These are phyloP conservation scores for Tetrapisispora fleetii DNA, from an alignment of 805 yeast species.

Conservation along the genomic window DNA sequence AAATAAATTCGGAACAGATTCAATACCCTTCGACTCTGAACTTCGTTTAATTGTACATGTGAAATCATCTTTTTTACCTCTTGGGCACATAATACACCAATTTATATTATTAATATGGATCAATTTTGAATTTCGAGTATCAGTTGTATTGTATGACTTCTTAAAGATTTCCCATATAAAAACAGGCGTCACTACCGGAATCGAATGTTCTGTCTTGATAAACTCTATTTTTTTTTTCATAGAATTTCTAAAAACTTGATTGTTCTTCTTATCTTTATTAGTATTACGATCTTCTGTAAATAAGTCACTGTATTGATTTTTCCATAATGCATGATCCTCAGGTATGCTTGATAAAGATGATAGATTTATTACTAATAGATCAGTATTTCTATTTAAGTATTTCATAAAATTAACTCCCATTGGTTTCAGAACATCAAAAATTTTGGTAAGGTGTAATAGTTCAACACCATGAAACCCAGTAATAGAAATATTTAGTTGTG, in stretches of 20 bases:
- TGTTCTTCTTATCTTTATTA: conserved; percentile 9
- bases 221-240: conserved; percentile 28
- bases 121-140: not conserved
- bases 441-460: conserved; percentile 55
- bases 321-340: conserved; percentile 19
- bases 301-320: conserved; percentile 23
- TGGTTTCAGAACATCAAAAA: conserved; percentile 43
- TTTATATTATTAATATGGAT: conserved; percentile 20
- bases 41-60: conserved; percentile 9
- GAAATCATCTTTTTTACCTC: conserved; percentile 18
- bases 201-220: conserved; percentile 20
- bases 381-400: conserved; percentile 23
- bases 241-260: conserved; percentile 24
- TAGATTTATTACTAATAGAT: conserved; percentile 23
- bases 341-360: conserved; percentile 23
- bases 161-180: conserved; percentile 21
- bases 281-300: conserved; percentile 10
- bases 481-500: conserved; percentile 34
- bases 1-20: conserved; percentile 1
- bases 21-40: not conserved
- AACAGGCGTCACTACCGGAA: conserved; percentile 27
- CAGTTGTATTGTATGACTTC: conserved; percentile 4
- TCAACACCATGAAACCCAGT: conserved; percentile 77
- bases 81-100: conserved; percentile 29
- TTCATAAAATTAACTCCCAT: conserved; percentile 20